These are phyloP conservation scores for Pyrrhoderma lamaoense DNA, from an alignment of 1,284 basidiomycete genomes.

Conservation along the genomic window DNA sequence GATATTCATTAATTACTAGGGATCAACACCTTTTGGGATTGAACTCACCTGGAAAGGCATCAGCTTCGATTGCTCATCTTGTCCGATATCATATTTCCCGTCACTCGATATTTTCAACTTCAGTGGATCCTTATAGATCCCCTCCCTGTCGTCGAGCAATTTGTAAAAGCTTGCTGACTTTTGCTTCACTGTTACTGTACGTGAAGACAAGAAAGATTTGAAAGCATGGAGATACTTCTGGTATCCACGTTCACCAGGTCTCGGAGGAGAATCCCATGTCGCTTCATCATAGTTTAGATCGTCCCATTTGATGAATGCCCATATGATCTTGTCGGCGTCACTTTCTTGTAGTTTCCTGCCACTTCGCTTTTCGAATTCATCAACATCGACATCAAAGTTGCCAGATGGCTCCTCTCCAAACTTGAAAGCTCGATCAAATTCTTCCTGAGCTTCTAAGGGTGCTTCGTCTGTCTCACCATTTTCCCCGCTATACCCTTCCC, in stretches of 20 bases:
- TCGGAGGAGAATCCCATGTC: conserved; percentile 87
- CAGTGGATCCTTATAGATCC: conserved; percentile 36
- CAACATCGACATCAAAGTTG: conserved; percentile 43
- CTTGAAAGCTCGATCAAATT: conserved; percentile 32
- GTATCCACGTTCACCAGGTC: conserved; percentile 48
- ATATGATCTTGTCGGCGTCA: conserved; percentile 51
- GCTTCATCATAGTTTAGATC: conserved; percentile 84
- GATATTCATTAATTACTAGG: not conserved
- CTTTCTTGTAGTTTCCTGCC: conserved; percentile 30
- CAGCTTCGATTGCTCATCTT: conserved; percentile 51
- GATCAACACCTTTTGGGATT: conserved; percentile 11
- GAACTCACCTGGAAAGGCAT: conserved; percentile 78
- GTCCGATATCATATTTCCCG: conserved; percentile 55
- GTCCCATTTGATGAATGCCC: conserved; percentile 84
- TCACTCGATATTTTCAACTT: conserved; percentile 39
- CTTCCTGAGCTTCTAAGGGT: conserved; percentile 24
- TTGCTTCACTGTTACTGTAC: conserved; percentile 52
- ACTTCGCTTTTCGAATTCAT: conserved; percentile 51
- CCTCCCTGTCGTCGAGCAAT: conserved; percentile 11
- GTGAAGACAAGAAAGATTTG: conserved; percentile 54
- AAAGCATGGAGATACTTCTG: conserved; percentile 63
- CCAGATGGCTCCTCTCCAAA: conserved; percentile 52
- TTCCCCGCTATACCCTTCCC: conserved; percentile 24
- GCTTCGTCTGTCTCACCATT: too few relatives aligned
- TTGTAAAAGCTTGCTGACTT: conserved; percentile 29